Percentiles rank a stretch among this genome's conserved stretches.
Conservation (phyloP, 2,329 filamentous ascomycete genomes). For the Phyllosticta capitalensis region DNA sequence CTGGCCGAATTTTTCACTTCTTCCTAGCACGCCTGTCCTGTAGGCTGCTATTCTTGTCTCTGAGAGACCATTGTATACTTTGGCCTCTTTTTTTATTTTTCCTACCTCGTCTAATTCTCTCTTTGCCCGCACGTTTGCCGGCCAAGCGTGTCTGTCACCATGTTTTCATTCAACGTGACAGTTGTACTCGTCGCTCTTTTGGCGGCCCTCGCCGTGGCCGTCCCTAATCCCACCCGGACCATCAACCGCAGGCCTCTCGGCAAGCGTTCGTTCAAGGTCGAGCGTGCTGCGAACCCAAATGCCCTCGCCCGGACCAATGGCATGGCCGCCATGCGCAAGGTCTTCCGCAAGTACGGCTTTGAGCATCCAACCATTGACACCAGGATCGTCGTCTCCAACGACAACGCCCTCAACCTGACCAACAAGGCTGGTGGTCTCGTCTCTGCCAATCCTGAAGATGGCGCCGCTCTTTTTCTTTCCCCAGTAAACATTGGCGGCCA, state of each 20-base stretch:
- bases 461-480: conserved; percentile 61
- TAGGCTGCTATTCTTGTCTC: conserved; percentile 3
- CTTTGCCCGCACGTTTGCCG: conserved; percentile 5
- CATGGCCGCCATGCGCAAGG: conserved; percentile 52
- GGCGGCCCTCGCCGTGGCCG: conserved; percentile 38
- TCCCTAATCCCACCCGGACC: conserved; percentile 27
- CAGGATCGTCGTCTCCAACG: conserved; percentile 21
- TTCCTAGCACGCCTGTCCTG: conserved; percentile 2
- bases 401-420: conserved; percentile 30
- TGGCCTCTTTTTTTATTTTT: background rate
- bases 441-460: conserved; percentile 52
- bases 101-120: background rate
- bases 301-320: conserved; percentile 47
- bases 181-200: conserved; percentile 41
- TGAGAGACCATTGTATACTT: conserved; percentile 2
- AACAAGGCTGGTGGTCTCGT: conserved; percentile 42
- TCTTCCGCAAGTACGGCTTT: conserved; percentile 59
- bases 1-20: background rate
- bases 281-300: conserved; percentile 46
- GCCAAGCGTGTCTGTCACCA: conserved; percentile 17
- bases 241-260: conserved; percentile 21
- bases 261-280: conserved; percentile 54
- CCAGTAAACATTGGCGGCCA: conserved; percentile 63
- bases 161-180: conserved; percentile 25
- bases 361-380: conserved; percentile 22